phyloP scores from a whole-genome alignment of 192 early-diverging fungal genomes.

The Coemansia brasiliensis region DNA sequence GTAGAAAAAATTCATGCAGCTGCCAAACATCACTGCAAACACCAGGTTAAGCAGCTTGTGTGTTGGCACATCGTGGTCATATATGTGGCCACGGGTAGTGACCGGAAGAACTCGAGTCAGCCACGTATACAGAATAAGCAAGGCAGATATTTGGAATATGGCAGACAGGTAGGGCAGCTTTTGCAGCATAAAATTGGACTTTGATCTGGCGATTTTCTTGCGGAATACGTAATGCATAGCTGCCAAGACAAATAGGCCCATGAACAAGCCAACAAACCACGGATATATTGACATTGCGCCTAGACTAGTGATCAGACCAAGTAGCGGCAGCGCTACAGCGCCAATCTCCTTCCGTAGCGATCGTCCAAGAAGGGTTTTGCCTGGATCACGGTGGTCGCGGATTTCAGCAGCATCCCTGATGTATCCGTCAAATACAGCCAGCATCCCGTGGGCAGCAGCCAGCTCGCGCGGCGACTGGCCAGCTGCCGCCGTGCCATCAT shows the following conservation, averaged over 20 bases:
- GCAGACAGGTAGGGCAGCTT: slow-evolving; percentile 81
- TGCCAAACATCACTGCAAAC: slow-evolving; percentile 63
- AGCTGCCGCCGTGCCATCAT: slow-evolving; percentile 3
- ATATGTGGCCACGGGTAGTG: slow-evolving; percentile 42
- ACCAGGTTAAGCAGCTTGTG: slow-evolving; percentile 57
- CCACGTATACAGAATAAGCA: slow-evolving; percentile 73
- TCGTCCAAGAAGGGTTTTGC: slow-evolving; percentile 17
- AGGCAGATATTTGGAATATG: slow-evolving; percentile 84
- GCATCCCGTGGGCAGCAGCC: slow-evolving; percentile 66
- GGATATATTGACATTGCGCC: slow-evolving; percentile 62
- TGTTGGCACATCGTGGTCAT: slow-evolving; percentile 28
- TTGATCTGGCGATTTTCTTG: slow-evolving; percentile 58
- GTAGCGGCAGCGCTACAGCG: slow-evolving; percentile 70
- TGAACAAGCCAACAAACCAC: slow-evolving; percentile 76
- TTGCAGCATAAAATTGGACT: slow-evolving; percentile 58
- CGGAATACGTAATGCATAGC: slow-evolving; percentile 62
- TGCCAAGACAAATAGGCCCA: slow-evolving; percentile 57
- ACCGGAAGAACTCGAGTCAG: slow-evolving; percentile 63
- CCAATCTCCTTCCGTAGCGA: slow-evolving; percentile 60
- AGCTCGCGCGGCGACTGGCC: slow-evolving; percentile 85
- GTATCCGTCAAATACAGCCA: slow-evolving; percentile 40
- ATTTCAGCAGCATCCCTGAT: slow-evolving; percentile 22
- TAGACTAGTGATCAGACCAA: slow-evolving; percentile 62
- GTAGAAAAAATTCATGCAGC: slow-evolving; percentile 78
- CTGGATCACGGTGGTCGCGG: slow-evolving; percentile 18